Evolutionary conservation across 2,329 filamentous ascomycete species (phyloP).

Genomic region (Neopestalotiopsis sp.): DNA sequence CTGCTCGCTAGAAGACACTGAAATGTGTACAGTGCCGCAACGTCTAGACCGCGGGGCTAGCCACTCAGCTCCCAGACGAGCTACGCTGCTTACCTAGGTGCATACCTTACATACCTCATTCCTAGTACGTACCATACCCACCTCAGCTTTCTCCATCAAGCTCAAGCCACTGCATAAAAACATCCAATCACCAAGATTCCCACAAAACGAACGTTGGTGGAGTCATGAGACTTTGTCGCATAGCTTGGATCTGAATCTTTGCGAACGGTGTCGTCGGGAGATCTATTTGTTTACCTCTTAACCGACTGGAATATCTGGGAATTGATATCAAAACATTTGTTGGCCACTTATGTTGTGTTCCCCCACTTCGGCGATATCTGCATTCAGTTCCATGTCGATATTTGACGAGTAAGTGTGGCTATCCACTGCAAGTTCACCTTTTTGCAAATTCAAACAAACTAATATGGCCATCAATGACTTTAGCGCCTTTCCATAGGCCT

Average conservation of each 20-base stretch:
- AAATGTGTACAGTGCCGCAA: too few relatives aligned
- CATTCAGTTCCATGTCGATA: not conserved
- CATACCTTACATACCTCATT: not conserved
- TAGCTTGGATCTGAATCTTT: not conserved
- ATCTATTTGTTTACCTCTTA: not conserved
- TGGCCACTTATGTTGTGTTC: not conserved
- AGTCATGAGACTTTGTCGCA: not conserved
- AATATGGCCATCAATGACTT: not conserved
- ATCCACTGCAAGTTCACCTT: not conserved
- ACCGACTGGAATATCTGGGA: not conserved
- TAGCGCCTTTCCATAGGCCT: not conserved
- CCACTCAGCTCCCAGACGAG: not conserved
- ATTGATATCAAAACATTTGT: not conserved
- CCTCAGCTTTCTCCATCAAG: not conserved
- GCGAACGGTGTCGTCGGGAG: not conserved
- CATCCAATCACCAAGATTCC: constrained; percentile 1
- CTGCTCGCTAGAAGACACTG: too few relatives aligned
- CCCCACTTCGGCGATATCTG: not conserved
- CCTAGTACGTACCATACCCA: constrained; percentile 1
- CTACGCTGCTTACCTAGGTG: not conserved
- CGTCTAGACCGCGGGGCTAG: not conserved
- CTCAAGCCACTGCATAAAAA: not conserved
- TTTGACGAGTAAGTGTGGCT: not conserved
- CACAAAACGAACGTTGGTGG: constrained; percentile 3
- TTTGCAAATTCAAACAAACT: not conserved